Conservation (phyloP, 495 filamentous ascomycete species). For the Jackrogersella minutella region DNA sequence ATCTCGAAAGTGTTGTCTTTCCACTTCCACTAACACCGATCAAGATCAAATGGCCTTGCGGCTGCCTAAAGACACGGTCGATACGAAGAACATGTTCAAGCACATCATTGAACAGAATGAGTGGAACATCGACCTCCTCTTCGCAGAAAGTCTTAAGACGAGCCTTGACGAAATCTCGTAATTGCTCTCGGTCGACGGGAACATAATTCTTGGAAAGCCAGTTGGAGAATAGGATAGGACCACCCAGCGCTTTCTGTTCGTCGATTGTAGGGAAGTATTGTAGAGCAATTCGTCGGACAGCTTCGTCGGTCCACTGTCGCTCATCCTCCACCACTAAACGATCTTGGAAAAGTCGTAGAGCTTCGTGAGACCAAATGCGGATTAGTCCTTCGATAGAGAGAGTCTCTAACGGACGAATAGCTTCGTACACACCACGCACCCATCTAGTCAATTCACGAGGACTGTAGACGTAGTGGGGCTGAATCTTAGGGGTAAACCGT, state of each 20-base stretch:
- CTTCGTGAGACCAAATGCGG: constrained; percentile 98
- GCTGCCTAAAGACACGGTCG: constrained; percentile 97
- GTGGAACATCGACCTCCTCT: constrained; percentile 97
- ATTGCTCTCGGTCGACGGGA: constrained; percentile 90
- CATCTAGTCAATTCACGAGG: constrained; percentile 97
- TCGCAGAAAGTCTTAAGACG: constrained; percentile 98
- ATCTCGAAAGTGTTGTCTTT: constrained; percentile 96
- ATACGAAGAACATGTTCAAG: constrained; percentile 97
- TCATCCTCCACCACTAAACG: constrained; percentile 93
- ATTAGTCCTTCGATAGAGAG: constrained; percentile 91
- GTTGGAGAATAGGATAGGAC: constrained; percentile 96
- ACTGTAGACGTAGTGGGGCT: constrained; percentile 98
- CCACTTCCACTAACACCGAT: constrained; percentile 98
- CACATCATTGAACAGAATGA: constrained; percentile 98
- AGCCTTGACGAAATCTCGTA: constrained; percentile 97
- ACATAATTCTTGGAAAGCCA: constrained; percentile 99
- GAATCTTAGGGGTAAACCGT: constrained; percentile 92
- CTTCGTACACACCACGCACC: constrained; percentile 97
- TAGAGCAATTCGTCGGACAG: constrained; percentile 81
- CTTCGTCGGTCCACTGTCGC: constrained; percentile 91
- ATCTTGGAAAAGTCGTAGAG: constrained; percentile 94
- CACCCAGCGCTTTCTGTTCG: constrained; percentile 84
- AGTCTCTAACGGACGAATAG: constrained; percentile 88
- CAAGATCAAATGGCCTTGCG: constrained; percentile 96
- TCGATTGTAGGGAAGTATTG: constrained; percentile 95